Evolutionary conservation across 345 rosid species (phyloP).

Genomic region (Cochlearia excelsa): DNA sequence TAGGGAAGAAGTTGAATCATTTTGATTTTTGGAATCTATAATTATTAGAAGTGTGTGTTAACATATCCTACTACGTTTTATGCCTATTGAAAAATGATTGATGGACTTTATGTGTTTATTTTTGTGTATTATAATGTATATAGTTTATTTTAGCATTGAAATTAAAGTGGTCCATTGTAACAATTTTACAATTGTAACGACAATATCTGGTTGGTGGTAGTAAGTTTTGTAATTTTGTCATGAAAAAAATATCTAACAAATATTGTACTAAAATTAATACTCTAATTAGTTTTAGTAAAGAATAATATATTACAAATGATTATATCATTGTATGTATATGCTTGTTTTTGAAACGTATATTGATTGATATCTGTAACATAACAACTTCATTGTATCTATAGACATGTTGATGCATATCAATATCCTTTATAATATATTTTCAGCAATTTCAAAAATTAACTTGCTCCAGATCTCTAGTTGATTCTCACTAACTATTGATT

Average conservation of each 20-base stretch:
- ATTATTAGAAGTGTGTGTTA: too few relatives aligned
- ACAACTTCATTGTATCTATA: constrained; percentile 30
- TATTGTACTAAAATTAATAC: too few relatives aligned
- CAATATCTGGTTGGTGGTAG: constrained; percentile 16
- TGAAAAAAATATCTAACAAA: too few relatives aligned
- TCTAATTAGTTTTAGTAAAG: too few relatives aligned
- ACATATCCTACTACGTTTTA: too few relatives aligned
- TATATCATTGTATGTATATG: constrained; percentile 11
- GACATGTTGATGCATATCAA: constrained; percentile 13
- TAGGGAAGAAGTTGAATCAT: too few relatives aligned
- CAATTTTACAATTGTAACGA: not conserved
- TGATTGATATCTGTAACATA: constrained; percentile 19
- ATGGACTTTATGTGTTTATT: too few relatives aligned
- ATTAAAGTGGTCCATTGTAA: constrained; percentile 27
- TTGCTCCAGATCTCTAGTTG: constrained; percentile 26
- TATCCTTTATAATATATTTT: constrained; percentile 1
- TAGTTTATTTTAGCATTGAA: not conserved
- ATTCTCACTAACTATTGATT: constrained; percentile 26
- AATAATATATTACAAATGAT: not conserved
- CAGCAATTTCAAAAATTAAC: constrained; percentile 18
- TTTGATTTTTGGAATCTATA: too few relatives aligned
- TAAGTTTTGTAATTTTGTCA: not conserved
- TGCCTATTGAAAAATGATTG: too few relatives aligned
- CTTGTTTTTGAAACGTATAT: constrained; percentile 17
- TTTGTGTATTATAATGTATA: too few relatives aligned